These are phyloP conservation scores for Pezicula carpinea DNA, from an alignment of 2,329 filamentous ascomycete genomes.

Conservation along the genomic window DNA sequence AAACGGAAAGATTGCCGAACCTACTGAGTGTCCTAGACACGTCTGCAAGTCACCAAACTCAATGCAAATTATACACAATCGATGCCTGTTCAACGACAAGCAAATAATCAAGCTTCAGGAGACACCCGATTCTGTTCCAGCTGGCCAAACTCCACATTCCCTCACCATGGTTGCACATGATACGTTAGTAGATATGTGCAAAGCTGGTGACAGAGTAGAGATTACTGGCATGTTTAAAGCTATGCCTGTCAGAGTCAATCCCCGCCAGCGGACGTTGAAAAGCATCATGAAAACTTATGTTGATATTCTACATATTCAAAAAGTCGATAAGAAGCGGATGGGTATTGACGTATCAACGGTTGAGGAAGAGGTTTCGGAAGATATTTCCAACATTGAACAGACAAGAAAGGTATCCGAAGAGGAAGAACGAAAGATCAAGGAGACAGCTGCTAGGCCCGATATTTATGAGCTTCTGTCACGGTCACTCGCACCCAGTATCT, in stretches of 20 bases:
- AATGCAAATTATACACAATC: constrained; percentile 97
- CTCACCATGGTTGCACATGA: constrained; percentile 96
- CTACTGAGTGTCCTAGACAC: constrained; percentile 79
- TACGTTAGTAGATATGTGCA: constrained; percentile 95
- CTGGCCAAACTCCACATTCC: constrained; percentile 94
- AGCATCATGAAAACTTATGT: constrained; percentile 98
- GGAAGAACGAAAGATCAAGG: constrained; percentile 83
- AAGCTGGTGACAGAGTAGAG: constrained; percentile 92
- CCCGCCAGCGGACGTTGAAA: constrained; percentile 86
- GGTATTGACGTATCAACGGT: constrained; percentile 88
- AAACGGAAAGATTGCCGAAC: constrained; percentile 92
- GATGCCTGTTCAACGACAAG: constrained; percentile 92
- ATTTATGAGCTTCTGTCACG: constrained; percentile 90
- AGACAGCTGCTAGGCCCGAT: constrained; percentile 73
- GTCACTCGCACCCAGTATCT: constrained; percentile 90
- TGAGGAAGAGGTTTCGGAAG: constrained; percentile 63
- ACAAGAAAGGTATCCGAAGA: constrained; percentile 78
- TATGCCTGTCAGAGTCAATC: constrained; percentile 89
- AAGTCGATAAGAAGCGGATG: constrained; percentile 91
- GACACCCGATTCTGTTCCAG: constrained; percentile 89
- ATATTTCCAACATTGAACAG: constrained; percentile 70
- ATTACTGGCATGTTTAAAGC: constrained; percentile 96
- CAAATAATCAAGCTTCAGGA: constrained; percentile 98
- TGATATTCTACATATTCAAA: constrained; percentile 92
- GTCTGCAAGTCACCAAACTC: constrained; percentile 85